phyloP scores from a whole-genome alignment of 1,139 yeast species.

The Diutina sp. region DNA sequence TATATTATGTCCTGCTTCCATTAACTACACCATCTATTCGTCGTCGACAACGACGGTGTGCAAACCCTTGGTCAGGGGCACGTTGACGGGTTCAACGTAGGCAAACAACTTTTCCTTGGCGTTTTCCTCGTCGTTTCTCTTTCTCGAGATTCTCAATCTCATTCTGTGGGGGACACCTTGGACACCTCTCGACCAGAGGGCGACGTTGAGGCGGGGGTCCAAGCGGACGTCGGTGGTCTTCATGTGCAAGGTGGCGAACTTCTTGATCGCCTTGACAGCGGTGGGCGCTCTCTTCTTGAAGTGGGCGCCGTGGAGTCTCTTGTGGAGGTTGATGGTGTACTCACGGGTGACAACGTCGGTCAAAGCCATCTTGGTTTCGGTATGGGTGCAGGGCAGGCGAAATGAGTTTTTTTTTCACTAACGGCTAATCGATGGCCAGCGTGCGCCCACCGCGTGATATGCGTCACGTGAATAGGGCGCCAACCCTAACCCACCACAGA shows the following conservation, averaged over 20 bases:
- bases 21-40: constrained; percentile 28
- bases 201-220: constrained; percentile 97
- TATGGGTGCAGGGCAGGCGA: background rate
- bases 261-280: constrained; percentile 98
- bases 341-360: constrained; percentile 99
- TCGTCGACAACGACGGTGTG: constrained; percentile 95
- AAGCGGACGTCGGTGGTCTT: constrained; percentile 98
- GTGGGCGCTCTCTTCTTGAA: constrained; percentile 99
- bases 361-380: constrained; percentile 61
- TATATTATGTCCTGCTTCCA: background rate
- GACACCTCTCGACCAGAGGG: constrained; percentile 99
- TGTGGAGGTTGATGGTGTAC: constrained; percentile 99
- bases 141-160: constrained; percentile 98
- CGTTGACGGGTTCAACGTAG: constrained; percentile 94
- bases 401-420: background rate
- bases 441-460: background rate
- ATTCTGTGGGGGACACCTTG: constrained; percentile 98
- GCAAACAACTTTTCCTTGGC: constrained; percentile 98
- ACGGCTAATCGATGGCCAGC: background rate
- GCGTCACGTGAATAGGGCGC: too few relatives aligned
- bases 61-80: constrained; percentile 93
- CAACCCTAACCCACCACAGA: too few relatives aligned
- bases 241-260: constrained; percentile 97
- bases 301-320: constrained; percentile 97
- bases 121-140: constrained; percentile 99